phyloP scores from a whole-genome alignment of 345 rosid genomes.

The Draba incana region DNA sequence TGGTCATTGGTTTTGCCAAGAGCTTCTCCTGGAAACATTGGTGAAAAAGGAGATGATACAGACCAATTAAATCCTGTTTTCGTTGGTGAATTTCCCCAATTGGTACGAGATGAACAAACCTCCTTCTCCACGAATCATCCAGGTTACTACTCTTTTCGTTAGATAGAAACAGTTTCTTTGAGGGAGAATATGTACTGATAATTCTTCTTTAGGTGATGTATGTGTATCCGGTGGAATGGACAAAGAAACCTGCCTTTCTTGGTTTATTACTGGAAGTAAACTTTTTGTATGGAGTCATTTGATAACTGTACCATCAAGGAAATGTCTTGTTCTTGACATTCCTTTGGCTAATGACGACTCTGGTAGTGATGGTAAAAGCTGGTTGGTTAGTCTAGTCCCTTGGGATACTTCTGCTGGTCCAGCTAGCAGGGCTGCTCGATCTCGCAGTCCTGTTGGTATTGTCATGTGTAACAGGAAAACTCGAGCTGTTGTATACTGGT shows the following conservation, averaged over 20 bases:
- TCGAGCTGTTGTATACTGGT: conserved; percentile 71
- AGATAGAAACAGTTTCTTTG: conserved; percentile 8
- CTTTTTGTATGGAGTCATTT: conserved; percentile 80
- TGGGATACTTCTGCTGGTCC: conserved; percentile 56
- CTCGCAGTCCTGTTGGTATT: conserved; percentile 54
- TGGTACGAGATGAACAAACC: conserved; percentile 70
- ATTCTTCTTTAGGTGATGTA: conserved; percentile 53
- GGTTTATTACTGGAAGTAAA: conserved; percentile 71
- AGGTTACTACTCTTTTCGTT: conserved; percentile 52
- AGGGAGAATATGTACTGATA: conserved; percentile 11
- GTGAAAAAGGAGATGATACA: conserved; percentile 49
- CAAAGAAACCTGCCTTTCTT: conserved; percentile 66
- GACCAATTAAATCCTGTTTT: conserved; percentile 83
- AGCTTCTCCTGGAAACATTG: conserved; percentile 46
- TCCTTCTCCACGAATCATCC: conserved; percentile 50
- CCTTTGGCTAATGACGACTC: conserved; percentile 50
- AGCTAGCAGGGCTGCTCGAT: conserved; percentile 45
- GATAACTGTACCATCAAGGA: conserved; percentile 51
- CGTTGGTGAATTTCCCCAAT: conserved; percentile 85
- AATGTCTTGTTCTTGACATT: conserved; percentile 63
- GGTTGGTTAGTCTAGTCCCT: conserved; percentile 70
- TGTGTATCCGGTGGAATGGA: conserved; percentile 82
- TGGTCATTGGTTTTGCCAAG: conserved; percentile 41
- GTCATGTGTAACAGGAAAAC: conserved; percentile 67
- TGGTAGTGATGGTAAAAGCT: conserved; percentile 46